Evolutionary conservation across 176 grass and related monocot species (phyloP), one percentile per base, ranked within the genome.

Genomic region (Saccharum spontaneum): DNA sequence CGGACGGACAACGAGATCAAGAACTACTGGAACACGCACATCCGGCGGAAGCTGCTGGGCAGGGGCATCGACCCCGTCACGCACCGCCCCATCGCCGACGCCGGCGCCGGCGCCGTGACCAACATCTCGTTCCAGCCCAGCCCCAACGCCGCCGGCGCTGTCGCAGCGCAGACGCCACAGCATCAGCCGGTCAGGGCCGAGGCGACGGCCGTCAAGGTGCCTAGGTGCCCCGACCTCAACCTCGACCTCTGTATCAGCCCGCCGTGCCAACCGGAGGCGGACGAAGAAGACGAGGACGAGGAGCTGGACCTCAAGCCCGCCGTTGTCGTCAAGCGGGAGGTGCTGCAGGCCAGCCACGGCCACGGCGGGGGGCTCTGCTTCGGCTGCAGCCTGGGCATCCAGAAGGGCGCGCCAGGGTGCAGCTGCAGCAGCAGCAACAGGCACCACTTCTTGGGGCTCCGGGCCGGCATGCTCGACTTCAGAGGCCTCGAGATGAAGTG

Each of bases 1-100:
- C 75, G 94, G 72, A 97, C 94, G 46, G 94, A 97, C 79, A 97
- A 97, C 82, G 94, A 97, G 85, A 97, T 97, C 83, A 97, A 97
- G 84, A 97, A 97, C 84, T 93, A 97, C 89, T 97, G 92, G 92
- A 97, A 97, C 85, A 97, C 94, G 75, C 94, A 97, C 85, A 94
- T 97, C 85, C 94, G 90, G 83, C 87, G 94, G 81, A 94, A 97
- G 84, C 91, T 97, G 15, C 78, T 97, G 13, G 86, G 81, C 86
- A 90, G 92, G 1, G 92, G 94, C 83, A 86, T 94, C 83, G 92
- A 97, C 88, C 92, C 94, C n/a, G n/a, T n/a, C 28, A 28, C 28
- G 28, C 28, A 28, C 28, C 28, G 28, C 28, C 28, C 28, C n/a
- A n/a, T n/a, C n/a, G n/a, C n/a, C n/a, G n/a, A n/a, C 85, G 72